Evolutionary conservation across 2,329 filamentous ascomycete genomes (phyloP).

Genomic region (Nothopassalora personata): DNA sequence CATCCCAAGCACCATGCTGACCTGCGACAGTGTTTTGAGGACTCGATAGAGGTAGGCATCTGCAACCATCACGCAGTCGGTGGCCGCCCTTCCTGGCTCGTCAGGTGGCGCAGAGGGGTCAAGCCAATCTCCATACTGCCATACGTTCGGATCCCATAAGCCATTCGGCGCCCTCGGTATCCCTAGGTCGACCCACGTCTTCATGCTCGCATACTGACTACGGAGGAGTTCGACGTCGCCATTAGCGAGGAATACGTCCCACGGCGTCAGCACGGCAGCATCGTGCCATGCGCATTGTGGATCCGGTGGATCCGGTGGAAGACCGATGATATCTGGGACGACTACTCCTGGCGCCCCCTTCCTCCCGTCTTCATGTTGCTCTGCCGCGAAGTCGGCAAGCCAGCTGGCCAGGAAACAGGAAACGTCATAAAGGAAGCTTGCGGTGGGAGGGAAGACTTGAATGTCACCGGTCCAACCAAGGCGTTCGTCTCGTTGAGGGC

Average conservation of each 20-base stretch:
- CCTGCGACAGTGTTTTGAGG: too few species aligned
- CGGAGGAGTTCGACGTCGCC: constrained; percentile 35
- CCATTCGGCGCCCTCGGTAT: too few species aligned
- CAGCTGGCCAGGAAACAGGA: constrained; percentile 48
- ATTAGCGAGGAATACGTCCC: constrained; percentile 32
- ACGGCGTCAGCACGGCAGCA: constrained; percentile 35
- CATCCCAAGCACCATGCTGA: too few species aligned
- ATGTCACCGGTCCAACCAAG: constrained; percentile 52
- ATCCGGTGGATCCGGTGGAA: constrained; percentile 11
- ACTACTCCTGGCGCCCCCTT: too few species aligned
- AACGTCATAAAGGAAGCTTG: constrained; percentile 52
- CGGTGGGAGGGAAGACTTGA: constrained; percentile 47
- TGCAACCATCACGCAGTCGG: too few species aligned
- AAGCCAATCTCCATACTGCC: too few species aligned
- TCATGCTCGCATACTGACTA: constrained; percentile 35
- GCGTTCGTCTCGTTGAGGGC: constrained; percentile 52
- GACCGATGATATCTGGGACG: constrained; percentile 17
- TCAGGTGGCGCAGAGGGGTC: too few species aligned
- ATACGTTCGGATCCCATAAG: too few species aligned
- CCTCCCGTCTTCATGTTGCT: constrained; percentile 25
- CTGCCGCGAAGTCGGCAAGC: constrained; percentile 44
- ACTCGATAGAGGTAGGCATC: too few species aligned
- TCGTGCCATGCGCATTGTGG: constrained; percentile 39
- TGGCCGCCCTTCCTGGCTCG: too few species aligned
- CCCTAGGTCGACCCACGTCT: constrained; percentile 30